phyloP scores from a whole-genome alignment of 2,329 filamentous ascomycete genomes.

The Fusarium sororula region DNA sequence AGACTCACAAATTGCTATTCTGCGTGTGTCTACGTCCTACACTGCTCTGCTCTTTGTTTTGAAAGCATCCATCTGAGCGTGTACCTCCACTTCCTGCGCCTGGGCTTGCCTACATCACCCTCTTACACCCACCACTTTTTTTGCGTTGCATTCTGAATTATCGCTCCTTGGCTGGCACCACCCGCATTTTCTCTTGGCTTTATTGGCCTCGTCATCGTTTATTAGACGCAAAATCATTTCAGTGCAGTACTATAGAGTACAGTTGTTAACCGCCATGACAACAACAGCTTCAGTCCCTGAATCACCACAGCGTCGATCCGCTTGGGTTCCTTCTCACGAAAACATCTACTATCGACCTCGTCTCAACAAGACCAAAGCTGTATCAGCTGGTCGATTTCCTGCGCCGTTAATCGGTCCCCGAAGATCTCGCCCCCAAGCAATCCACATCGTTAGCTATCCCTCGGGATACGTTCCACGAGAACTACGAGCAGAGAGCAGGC shows the following conservation, averaged over 20 bases:
- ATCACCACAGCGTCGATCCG: constrained; percentile 31
- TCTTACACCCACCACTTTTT: constrained; percentile 13
- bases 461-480: constrained; percentile 57
- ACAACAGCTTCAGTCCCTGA: constrained; percentile 23
- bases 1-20: not conserved
- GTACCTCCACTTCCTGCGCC: not conserved
- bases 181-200: constrained; percentile 28
- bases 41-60: constrained; percentile 23
- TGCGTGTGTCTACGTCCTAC: not conserved
- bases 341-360: constrained; percentile 43
- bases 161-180: constrained; percentile 36
- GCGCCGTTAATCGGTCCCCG: constrained; percentile 52
- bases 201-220: constrained; percentile 35
- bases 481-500: constrained; percentile 45
- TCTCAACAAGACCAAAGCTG: constrained; percentile 36
- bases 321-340: constrained; percentile 40
- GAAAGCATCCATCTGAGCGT: constrained; percentile 13
- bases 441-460: constrained; percentile 55
- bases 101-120: not conserved
- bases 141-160: constrained; percentile 19
- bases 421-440: constrained; percentile 52
- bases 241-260: not conserved
- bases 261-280: constrained; percentile 41
- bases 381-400: constrained; percentile 43
- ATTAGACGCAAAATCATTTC: not conserved